A percentile compares a stretch with the other conserved stretches of the same genome.
Conservation (phyloP, 129 eudicot species). For the Ambrosia artemisiifolia region DNA sequence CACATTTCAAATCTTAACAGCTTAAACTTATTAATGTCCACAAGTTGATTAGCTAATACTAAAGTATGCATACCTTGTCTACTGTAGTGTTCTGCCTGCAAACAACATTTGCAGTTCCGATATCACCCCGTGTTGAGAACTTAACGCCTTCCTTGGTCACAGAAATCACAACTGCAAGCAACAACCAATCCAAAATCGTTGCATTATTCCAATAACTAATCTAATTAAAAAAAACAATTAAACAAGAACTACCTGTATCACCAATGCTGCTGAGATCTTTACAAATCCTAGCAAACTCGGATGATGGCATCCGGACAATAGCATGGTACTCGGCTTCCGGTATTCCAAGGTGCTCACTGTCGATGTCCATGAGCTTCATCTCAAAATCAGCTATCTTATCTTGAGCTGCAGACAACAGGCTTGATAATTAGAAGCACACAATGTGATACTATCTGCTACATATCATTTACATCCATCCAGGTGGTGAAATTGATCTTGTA, state of each 20-base stretch:
- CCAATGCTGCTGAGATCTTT: constrained; percentile 95
- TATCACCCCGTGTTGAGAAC: constrained; percentile 91
- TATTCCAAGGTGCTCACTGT: constrained; percentile 90
- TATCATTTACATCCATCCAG: neutral
- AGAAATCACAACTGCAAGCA: constrained; percentile 78
- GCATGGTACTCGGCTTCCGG: constrained; percentile 95
- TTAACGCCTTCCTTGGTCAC: constrained; percentile 95
- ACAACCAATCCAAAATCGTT: neutral
- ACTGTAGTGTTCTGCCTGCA: constrained; percentile 87
- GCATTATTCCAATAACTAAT: neutral
- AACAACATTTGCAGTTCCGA: constrained; percentile 86
- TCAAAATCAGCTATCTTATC: constrained; percentile 91
- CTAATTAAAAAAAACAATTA: neutral
- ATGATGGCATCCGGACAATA: constrained; percentile 87
- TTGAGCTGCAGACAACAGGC: constrained; percentile 54
- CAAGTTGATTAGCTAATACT: neutral
- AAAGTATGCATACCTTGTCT: constrained; percentile 58
- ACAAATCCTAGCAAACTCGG: constrained; percentile 91
- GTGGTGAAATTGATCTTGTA: neutral
- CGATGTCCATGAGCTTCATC: constrained; percentile 98
- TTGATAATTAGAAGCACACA: neutral
- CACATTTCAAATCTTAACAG: neutral
- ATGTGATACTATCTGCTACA: neutral
- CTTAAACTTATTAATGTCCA: neutral
- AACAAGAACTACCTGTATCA: constrained; percentile 62